A percentile compares a stretch with the other conserved stretches of the same genome.
phyloP scores from a whole-genome alignment of 2,329 filamentous ascomycete species.

The Penicillium sp. region DNA sequence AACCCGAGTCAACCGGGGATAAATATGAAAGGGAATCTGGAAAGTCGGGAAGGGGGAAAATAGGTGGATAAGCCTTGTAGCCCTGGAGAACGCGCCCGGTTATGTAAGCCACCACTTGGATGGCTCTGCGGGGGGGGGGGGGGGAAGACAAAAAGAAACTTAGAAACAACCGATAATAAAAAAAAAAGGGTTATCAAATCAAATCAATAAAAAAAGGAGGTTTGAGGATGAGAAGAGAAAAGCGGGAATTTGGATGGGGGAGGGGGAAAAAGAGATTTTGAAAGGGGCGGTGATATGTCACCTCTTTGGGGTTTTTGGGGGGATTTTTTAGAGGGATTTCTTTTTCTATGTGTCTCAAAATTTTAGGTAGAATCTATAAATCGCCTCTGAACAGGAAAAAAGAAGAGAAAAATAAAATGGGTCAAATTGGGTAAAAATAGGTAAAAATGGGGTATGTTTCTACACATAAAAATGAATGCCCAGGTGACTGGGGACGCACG shows the following conservation, averaged over 20 bases:
- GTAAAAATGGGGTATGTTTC: not conserved
- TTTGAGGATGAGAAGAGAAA: not conserved
- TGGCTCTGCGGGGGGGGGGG: slow-evolving; percentile 3
- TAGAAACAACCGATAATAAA: not conserved
- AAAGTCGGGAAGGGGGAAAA: slow-evolving; percentile 13
- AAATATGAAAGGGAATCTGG: slow-evolving; percentile 13
- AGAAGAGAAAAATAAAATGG: not conserved
- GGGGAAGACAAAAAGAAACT: not conserved
- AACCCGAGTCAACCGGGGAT: slow-evolving; percentile 17
- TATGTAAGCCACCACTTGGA: slow-evolving; percentile 8
- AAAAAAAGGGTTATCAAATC: not conserved
- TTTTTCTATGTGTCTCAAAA: not conserved
- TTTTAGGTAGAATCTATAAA: not conserved
- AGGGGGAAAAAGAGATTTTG: slow-evolving; percentile 10
- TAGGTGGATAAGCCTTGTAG: slow-evolving; percentile 3
- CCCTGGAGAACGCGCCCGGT: slow-evolving; percentile 9
- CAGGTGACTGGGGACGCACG: not conserved
- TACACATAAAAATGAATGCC: not conserved
- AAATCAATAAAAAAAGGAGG: not conserved
- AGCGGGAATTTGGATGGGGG: not conserved
- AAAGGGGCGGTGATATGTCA: slow-evolving; percentile 24
- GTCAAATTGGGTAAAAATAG: not conserved
- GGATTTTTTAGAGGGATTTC: not conserved
- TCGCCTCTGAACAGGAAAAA: not conserved
- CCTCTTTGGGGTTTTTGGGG: not conserved